These are phyloP conservation scores for Neofusicoccum kwambonambiense DNA, from an alignment of 2,329 filamentous ascomycete genomes.

Conservation along the genomic window DNA sequence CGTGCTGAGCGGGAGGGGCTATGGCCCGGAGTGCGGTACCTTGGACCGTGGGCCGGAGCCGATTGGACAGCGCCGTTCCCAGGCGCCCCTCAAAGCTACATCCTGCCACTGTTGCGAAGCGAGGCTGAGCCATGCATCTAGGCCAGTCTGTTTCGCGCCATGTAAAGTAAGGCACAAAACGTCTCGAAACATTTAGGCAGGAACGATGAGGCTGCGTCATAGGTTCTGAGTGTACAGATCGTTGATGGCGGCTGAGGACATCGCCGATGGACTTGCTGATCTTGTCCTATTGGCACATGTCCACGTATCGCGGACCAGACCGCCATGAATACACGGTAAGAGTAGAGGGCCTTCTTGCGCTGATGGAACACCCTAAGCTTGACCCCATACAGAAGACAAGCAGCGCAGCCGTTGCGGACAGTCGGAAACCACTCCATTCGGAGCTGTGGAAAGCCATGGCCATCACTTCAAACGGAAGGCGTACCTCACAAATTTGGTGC, in stretches of 20 bases:
- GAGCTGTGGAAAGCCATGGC: not conserved
- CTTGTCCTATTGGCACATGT: not conserved
- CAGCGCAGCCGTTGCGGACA: not conserved
- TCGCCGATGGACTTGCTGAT: not conserved
- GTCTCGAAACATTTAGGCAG: not conserved
- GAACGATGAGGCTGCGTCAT: not conserved
- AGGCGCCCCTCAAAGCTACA: not conserved
- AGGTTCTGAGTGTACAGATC: not conserved
- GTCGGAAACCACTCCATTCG: not conserved
- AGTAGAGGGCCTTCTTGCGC: not conserved
- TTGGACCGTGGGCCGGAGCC: not conserved
- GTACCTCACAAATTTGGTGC: no score
- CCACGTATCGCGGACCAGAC: not conserved
- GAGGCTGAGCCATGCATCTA: not conserved
- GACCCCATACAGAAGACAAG: not conserved
- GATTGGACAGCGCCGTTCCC: not conserved
- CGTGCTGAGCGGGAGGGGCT: not conserved
- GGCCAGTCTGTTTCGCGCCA: not conserved
- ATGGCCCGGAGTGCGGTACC: conserved; percentile 5
- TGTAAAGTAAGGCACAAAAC: not conserved
- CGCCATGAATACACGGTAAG: not conserved
- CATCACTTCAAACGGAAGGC: not conserved
- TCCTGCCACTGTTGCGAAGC: not conserved
- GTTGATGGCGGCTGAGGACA: not conserved
- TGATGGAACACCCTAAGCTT: not conserved